Percentiles rank a stretch among this genome's conserved stretches.
phyloP scores from a whole-genome alignment of 78 protist species.

The Protostelium mycophagum region DNA sequence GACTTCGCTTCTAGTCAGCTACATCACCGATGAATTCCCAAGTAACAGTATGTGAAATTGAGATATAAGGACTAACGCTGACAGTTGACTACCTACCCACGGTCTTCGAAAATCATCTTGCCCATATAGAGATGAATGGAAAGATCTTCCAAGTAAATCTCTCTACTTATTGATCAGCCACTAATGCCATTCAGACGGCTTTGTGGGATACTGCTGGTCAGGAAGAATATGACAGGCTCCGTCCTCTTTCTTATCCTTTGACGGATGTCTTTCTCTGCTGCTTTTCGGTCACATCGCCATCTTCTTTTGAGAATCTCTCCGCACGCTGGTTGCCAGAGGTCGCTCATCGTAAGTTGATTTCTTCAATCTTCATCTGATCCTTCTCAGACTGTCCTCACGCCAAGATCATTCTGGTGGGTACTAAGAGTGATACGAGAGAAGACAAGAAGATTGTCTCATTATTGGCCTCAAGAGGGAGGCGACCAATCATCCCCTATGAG shows the following conservation, averaged over 20 bases:
- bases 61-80: too few species aligned
- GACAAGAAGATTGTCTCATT: slow-evolving; percentile 63
- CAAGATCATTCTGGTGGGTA: slow-evolving; percentile 88
- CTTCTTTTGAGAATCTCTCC: slow-evolving; percentile 78
- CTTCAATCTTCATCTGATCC: slow-evolving; percentile 78
- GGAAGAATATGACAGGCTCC: slow-evolving; percentile 43
- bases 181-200: slow-evolving; percentile 60
- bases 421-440: slow-evolving; percentile 81
- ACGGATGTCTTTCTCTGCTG: slow-evolving; percentile 81
- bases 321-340: slow-evolving; percentile 9
- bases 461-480: slow-evolving; percentile 43
- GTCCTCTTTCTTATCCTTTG: slow-evolving; percentile 56
- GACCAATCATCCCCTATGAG: slow-evolving; percentile 56
- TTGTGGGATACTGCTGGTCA: slow-evolving; percentile 88
- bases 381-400: slow-evolving; percentile 74
- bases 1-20: slow-evolving; percentile 64
- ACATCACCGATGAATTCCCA: slow-evolving; percentile 77
- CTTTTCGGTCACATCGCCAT: slow-evolving; percentile 66
- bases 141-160: slow-evolving; percentile 62
- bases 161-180: too few species aligned
- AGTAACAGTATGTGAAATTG: too few species aligned
- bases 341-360: slow-evolving; percentile 60
- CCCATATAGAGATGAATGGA: slow-evolving; percentile 62
- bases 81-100: slow-evolving; percentile 76
- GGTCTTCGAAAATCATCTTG: slow-evolving; percentile 70